Base-by-base conservation (phyloP, 2,329 filamentous ascomycete genomes). In the Scorias spongiosa region DNA sequence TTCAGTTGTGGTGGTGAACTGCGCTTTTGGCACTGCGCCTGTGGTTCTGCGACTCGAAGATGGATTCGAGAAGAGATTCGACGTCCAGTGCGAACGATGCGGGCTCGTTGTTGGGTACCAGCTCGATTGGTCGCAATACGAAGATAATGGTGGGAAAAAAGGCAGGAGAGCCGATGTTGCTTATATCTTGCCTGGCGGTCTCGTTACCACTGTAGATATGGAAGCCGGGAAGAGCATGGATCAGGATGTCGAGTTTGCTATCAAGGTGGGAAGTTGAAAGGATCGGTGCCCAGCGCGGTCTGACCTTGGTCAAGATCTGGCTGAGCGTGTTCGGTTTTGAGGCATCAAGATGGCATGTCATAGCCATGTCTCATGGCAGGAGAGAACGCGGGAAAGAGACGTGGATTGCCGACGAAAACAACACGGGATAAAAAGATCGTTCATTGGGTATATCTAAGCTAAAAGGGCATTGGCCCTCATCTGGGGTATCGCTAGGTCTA, bases 31-130 rank as follows among this genome's bases (percentile, higher is more conserved):
- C 11, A 12, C 12, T 9, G 9, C 12, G 11, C 42, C 48, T 5
- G 41, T 51, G 2, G 45, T 62, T 2, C 42, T 60, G 15, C 55
- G 56, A 29, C 48, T 58, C 4, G 57, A 62, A 9, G 74, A 80
- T 46, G 80, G 80, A 5, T 82, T 82, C 48, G 80, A 84, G 64
- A 82, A 80, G 64, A 62, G 80, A 14, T 65, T 71, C 45, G 51
- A 76, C 4, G 64, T 74, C 49, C 65, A 72, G 17, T 84, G 80
- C 60, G 69, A 66, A 10, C 63, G 79, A 44, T 84, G 80, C 63
- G 65, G 68, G 29, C 57, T 80, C 26, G 67, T 73, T 1, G 65
- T 81, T 39, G 80, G 75, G 26, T 84, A 84, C 63, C 67, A 73
- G 54, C 59, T 83, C 37, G 71, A 75, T 51, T 63, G 62, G 55